Percentiles rank a stretch among this genome's conserved stretches.
Evolutionary conservation across 164 flowering plant genomes (phyloP).

Genomic region (Akebia trifoliata): DNA sequence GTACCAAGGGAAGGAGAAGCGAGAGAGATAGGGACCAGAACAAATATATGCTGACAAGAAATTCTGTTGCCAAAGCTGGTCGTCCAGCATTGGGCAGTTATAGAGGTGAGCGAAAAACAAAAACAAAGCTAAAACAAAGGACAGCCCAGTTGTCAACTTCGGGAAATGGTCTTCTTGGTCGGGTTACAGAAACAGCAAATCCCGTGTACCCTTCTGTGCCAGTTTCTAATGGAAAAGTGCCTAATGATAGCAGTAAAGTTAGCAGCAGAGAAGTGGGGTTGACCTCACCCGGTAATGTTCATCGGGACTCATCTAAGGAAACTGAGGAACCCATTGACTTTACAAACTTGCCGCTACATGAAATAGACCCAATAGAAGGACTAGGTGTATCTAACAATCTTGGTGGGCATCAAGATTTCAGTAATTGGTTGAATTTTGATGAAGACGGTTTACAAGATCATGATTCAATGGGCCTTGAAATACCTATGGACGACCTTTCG

Average conservation of each 20-base stretch:
- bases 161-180: slow-evolving; percentile 37
- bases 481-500: slow-evolving; percentile 76
- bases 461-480: slow-evolving; percentile 52
- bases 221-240: slow-evolving; percentile 22
- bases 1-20: slow-evolving; percentile 72
- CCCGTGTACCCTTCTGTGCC: slow-evolving; percentile 20
- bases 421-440: slow-evolving; percentile 47
- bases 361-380: slow-evolving; percentile 44
- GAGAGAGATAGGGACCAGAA: slow-evolving; percentile 59
- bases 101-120: slow-evolving; percentile 61
- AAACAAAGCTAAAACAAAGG: slow-evolving; percentile 74
- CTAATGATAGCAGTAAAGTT: slow-evolving; percentile 16
- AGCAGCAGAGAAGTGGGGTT: slow-evolving; percentile 27
- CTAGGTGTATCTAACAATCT: slow-evolving; percentile 35
- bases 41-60: slow-evolving; percentile 30
- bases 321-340: slow-evolving; percentile 38
- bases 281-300: slow-evolving; percentile 16
- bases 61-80: slow-evolving; percentile 43
- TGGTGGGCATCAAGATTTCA: no score
- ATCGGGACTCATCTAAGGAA: slow-evolving; percentile 25
- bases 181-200: slow-evolving; percentile 26
- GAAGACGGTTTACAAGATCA: slow-evolving; percentile 55
- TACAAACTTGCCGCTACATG: slow-evolving; percentile 35
- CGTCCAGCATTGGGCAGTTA: slow-evolving; percentile 32
- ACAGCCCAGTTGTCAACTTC: slow-evolving; percentile 52